phyloP scores from a whole-genome alignment of 2,329 filamentous ascomycete genomes.

The Fusarium sp. region DNA sequence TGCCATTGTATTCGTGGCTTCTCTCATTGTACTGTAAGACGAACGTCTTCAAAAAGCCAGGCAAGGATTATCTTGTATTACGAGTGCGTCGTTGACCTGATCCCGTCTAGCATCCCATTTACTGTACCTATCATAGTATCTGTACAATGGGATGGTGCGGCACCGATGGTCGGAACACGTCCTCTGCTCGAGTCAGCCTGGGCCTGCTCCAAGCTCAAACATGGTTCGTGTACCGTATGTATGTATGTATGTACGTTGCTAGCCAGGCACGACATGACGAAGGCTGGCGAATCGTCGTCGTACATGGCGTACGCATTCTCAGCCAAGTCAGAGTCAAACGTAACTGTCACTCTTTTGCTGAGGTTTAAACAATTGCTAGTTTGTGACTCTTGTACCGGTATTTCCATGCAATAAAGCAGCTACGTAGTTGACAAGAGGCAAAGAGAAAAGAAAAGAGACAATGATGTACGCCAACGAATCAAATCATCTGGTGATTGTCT shows the following conservation, averaged over 20 bases:
- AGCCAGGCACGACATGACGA: slow-evolving; percentile 33
- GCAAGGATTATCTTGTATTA: too few relatives aligned
- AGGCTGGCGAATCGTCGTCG: not conserved
- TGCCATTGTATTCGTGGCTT: slow-evolving; percentile 25
- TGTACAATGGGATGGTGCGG: slow-evolving; percentile 13
- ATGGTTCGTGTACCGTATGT: not conserved
- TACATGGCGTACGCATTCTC: slow-evolving; percentile 11
- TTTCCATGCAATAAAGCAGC: not conserved
- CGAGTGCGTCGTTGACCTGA: not conserved
- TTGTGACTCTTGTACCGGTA: not conserved
- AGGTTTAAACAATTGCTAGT: not conserved
- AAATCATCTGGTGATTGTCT: not conserved
- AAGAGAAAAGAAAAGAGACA: slow-evolving; percentile 2
- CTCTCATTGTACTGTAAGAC: not conserved
- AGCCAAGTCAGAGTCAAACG: not conserved
- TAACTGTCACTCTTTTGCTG: not conserved
- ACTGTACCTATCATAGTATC: slow-evolving; percentile 1
- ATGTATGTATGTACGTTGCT: not conserved
- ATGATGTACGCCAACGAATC: not conserved
- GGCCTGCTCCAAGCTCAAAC: not conserved
- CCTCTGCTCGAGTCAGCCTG: slow-evolving; percentile 28
- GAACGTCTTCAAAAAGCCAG: not conserved
- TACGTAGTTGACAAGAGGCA: not conserved
- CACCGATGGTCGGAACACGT: slow-evolving; percentile 15
- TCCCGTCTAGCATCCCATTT: not conserved